Evolutionary conservation across 116 monocot species (phyloP).

Genomic region (Phalaenopsis hybrid): DNA sequence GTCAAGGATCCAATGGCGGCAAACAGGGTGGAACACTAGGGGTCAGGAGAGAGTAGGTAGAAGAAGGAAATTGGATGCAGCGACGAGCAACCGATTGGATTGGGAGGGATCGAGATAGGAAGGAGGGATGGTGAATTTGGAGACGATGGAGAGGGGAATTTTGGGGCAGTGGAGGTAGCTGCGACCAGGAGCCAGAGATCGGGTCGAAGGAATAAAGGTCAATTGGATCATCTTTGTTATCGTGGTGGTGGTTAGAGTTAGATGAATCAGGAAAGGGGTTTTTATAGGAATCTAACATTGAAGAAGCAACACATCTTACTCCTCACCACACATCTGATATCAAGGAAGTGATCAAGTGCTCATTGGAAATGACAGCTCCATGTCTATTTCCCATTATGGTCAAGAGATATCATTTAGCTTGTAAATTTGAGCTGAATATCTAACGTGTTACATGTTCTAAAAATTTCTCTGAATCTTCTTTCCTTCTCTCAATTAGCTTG

Average conservation of each 20-base stretch:
- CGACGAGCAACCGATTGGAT: slow-evolving; percentile 49
- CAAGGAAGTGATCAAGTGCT: no score
- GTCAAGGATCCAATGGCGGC: slow-evolving; percentile 37
- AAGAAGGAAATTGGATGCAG: slow-evolving; percentile 40
- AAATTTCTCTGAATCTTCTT: no score
- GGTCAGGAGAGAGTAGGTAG: slow-evolving; percentile 46
- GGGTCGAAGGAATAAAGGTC: slow-evolving; percentile 42
- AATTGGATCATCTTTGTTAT: slow-evolving; percentile 8
- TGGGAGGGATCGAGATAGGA: slow-evolving; percentile 54
- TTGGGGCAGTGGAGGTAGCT: slow-evolving; percentile 23
- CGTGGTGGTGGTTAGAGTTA: background rate
- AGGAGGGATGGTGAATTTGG: slow-evolving; percentile 57
- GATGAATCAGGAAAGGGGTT: no score
- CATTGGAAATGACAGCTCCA: no score
- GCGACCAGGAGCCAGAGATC: slow-evolving; percentile 27
- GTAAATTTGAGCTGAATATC: no score
- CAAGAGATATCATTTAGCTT: no score
- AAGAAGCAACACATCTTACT: no score
- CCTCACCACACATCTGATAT: no score
- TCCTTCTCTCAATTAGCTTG: no score
- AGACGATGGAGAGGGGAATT: slow-evolving; percentile 27
- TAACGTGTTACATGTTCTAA: no score
- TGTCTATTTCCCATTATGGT: no score
- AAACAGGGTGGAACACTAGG: slow-evolving; percentile 42
- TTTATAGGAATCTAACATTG: no score